Evolutionary conservation across 768 basidiomycete species (phyloP), one percentile per base, ranked within the genome.

Genomic region (Tubosaeta brunneosetosa): DNA sequence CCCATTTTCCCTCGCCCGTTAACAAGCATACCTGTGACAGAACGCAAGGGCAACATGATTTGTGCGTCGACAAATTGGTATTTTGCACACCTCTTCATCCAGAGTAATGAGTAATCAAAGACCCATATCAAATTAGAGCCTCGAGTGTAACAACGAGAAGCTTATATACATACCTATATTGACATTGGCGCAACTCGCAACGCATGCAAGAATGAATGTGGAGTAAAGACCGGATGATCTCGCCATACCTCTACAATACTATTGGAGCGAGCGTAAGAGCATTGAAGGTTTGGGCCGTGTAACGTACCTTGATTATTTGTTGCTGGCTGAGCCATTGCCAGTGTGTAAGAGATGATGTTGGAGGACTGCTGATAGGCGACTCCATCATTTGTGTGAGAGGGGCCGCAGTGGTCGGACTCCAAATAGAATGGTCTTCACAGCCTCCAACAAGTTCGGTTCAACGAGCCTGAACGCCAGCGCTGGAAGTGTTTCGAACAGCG

Each of bases 301-400:
- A 10, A 25, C 55, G 25, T 34, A 57, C 56, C 19, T 51, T 47
- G 44, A 57, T 57, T 6, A 12, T 57, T 31, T 57, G 56, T 26
- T 51, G 49, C 26, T 57, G 41, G 12, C 6, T 3, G 36, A 51
- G 36, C 44, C 44, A 19, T 19, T 41, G 12, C 19, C 11, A 57
- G 12, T 34, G 31, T 19, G 43, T 22, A 11, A 48, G 16, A 13
- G 6, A 5, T 9, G 47, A 56, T 56, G 29, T 6, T 29, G 29
- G 29, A 22, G 22, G 22, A 22, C n/a, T n/a, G n/a, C n/a, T n/a
- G n/a, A n/a, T n/a, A n/a, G n/a, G n/a, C n/a, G n/a, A n/a, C n/a
- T n/a, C n/a, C n/a, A n/a, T n/a, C n/a, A n/a, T n/a, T n/a, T n/a
- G n/a, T n/a, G n/a, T n/a, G n/a, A n/a, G n/a, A n/a, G n/a, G n/a